These are phyloP conservation scores for Apophysomyces sp. DNA, from an alignment of 371 early-diverging fungal genomes.

Conservation along the genomic window DNA sequence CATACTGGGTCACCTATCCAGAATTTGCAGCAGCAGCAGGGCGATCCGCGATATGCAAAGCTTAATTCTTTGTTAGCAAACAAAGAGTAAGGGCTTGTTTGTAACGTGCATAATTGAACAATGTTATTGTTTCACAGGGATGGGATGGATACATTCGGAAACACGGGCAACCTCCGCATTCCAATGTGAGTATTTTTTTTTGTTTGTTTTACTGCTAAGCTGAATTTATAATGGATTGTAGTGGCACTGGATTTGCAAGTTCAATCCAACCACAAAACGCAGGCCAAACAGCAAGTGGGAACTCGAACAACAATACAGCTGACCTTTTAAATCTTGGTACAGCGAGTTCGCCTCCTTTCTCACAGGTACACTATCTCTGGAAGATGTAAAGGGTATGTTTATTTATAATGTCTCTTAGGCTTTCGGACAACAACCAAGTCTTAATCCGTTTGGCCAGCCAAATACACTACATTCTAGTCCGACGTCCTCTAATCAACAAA, in stretches of 20 bases:
- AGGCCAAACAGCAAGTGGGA: background rate
- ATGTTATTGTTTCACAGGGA: background rate
- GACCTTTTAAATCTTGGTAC: constrained; percentile 6
- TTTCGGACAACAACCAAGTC: constrained; percentile 32
- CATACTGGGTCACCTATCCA: background rate
- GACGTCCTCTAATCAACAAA: constrained; percentile 11
- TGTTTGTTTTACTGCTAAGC: background rate
- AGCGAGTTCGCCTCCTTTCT: background rate
- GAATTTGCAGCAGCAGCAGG: background rate
- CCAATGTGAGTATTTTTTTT: background rate
- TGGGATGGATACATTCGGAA: constrained; percentile 7
- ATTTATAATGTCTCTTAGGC: constrained; percentile 5
- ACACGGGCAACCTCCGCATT: constrained; percentile 6
- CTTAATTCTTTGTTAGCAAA: constrained; percentile 1
- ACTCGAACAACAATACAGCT: background rate
- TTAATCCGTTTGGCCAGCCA: constrained; percentile 43
- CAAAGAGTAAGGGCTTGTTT: constrained; percentile 1
- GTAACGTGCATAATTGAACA: background rate
- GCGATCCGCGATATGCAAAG: constrained; percentile 4
- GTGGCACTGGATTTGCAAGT: constrained; percentile 39
- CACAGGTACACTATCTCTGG: background rate
- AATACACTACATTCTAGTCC: constrained; percentile 6
- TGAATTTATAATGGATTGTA: constrained; percentile 1
- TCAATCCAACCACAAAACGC: constrained; percentile 17
- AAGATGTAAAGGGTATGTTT: background rate